Conservation (phyloP, 495 filamentous ascomycete genomes). For the Aspergillus indologenus region DNA sequence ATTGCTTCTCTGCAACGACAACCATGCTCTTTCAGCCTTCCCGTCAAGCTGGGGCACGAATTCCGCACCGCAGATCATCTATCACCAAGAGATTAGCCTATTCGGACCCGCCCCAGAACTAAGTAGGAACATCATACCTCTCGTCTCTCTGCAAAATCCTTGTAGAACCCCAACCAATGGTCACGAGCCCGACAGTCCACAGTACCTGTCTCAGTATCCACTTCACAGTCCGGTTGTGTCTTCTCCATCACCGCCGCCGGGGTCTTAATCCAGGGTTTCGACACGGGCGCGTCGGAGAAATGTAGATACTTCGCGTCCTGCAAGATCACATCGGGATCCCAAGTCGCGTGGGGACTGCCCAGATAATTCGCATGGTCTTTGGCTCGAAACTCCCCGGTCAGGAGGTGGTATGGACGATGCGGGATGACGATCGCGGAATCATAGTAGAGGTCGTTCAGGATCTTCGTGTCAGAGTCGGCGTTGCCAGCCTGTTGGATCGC, state of each 20-base stretch:
- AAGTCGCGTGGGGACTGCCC: neutral
- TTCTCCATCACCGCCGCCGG: neutral
- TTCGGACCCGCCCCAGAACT: too few relatives aligned
- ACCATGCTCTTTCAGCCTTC: too few relatives aligned
- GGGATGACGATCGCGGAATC: neutral
- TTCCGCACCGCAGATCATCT: too few relatives aligned
- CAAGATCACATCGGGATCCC: neutral
- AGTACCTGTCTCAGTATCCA: too few relatives aligned
- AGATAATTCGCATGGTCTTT: neutral
- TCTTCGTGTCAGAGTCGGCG: neutral
- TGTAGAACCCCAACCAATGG: neutral
- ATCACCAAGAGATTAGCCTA: too few relatives aligned
- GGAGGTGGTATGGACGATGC: neutral
- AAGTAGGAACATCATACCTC: neutral
- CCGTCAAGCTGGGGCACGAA: too few relatives aligned
- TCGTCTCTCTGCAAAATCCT: neutral
- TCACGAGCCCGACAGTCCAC: neutral
- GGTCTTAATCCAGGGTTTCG: neutral
- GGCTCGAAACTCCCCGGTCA: neutral
- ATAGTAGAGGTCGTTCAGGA: neutral
- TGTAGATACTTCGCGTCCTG: neutral
- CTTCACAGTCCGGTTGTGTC: neutral
- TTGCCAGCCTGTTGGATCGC: neutral
- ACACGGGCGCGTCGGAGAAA: neutral
- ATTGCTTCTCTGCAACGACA: too few relatives aligned